Percentiles rank a stretch among this genome's conserved stretches.
Evolutionary conservation across 495 filamentous ascomycete genomes (phyloP).

Genomic region (Hypoxylon cercidicola): DNA sequence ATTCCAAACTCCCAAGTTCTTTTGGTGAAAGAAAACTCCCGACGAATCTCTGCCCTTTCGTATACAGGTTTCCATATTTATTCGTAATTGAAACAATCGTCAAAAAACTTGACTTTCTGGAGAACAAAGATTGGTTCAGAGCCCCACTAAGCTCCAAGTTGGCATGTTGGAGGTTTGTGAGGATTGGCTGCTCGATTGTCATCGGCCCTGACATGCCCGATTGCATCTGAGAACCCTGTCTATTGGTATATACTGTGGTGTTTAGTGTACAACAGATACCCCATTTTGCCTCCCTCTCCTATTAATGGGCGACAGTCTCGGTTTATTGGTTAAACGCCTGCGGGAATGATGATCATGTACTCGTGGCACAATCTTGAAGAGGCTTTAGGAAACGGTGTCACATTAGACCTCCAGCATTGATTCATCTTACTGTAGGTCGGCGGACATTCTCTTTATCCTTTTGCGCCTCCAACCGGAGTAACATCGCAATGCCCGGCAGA

Average conservation of each 20-base stretch:
- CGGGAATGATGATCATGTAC: constrained; percentile 25
- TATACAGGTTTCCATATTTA: no score
- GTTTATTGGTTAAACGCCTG: neutral
- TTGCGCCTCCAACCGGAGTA: neutral
- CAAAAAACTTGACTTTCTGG: no score
- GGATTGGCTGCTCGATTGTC: no score
- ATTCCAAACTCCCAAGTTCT: no score
- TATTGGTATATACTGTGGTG: no score
- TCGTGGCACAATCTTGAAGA: constrained; percentile 34
- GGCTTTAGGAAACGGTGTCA: constrained; percentile 5
- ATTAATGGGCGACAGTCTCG: no score
- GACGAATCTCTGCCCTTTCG: no score
- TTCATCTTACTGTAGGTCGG: constrained; percentile 6
- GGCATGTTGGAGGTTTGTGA: no score
- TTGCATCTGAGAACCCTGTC: constrained; percentile 2
- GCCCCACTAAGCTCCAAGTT: no score
- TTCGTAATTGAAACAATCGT: no score
- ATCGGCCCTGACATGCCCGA: constrained; percentile 31
- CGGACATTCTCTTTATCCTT: constrained; percentile 15
- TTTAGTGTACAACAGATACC: neutral
- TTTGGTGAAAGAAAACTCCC: no score
- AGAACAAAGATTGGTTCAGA: no score
- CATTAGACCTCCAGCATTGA: constrained; percentile 13
- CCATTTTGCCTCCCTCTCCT: constrained; percentile 3
- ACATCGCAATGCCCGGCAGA: neutral